Conservation (phyloP, 208 protist genomes). For the Zelonia costaricensis region DNA sequence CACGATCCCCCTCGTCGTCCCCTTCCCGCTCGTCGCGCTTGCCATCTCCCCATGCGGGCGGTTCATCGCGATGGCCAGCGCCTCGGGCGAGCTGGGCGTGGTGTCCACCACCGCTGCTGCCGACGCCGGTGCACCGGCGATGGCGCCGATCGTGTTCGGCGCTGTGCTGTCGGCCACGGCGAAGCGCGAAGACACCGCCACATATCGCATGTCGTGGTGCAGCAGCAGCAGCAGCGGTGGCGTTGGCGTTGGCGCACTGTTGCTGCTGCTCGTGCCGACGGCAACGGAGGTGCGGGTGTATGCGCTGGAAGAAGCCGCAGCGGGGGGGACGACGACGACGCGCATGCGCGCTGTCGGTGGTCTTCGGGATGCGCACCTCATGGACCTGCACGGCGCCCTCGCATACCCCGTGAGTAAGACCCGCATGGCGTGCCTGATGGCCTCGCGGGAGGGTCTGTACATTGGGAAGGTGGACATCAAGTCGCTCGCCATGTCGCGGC, state of each 20-base stretch:
- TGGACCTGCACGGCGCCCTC: conserved; percentile 39
- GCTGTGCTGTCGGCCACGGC: conserved; percentile 42
- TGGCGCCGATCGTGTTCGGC: conserved; percentile 31
- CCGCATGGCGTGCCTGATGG: conserved; percentile 44
- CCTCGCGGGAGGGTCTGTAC: conserved; percentile 31
- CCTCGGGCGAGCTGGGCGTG: conserved; percentile 54
- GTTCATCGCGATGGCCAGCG: conserved; percentile 68
- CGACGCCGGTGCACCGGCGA: neutral
- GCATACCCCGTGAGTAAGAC: conserved; percentile 40
- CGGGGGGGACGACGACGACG: neutral
- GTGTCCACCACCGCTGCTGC: conserved; percentile 8
- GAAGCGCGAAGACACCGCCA: conserved; percentile 42
- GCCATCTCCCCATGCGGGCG: conserved; percentile 66
- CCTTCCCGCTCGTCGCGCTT: conserved; percentile 61
- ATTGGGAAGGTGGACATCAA: conserved; percentile 55
- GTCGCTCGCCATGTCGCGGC: conserved; percentile 42
- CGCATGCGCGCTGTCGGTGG: conserved; percentile 37
- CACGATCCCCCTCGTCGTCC: conserved; percentile 61
- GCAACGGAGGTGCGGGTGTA: conserved; percentile 48
- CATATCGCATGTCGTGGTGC: conserved; percentile 70
- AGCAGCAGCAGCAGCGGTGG: conserved; percentile 10
- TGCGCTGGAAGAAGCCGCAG: neutral
- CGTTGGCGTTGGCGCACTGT: neutral
- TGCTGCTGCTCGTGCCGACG: conserved; percentile 57
- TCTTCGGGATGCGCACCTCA: conserved; percentile 33